Evolutionary conservation across 108 stramenopile genomes (phyloP), one percentile per base, ranked within the genome.

Genomic region (Nitzschia sp.): DNA sequence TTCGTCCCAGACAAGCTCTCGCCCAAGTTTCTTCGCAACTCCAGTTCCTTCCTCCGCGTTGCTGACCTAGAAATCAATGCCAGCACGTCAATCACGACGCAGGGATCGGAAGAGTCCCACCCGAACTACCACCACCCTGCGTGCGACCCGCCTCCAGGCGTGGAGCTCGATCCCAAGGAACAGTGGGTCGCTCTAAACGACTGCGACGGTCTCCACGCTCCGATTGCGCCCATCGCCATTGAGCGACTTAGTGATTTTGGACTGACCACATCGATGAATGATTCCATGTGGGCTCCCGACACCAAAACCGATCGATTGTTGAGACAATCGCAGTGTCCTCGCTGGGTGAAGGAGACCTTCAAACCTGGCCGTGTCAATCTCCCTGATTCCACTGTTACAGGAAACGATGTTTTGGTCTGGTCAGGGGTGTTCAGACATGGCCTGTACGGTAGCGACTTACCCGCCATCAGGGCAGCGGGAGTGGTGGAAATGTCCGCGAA

Each of bases 151-250:
- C 86, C 89, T 25, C 81, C 81, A 33, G 79, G 83, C 2, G 75
- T 88, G 15, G 76, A 66, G 46, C 58, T 58, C 26, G 89, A 88
- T 71, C 78, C 77, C 3, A 77, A 82, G 28, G 89, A 91, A 65
- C 60, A 72, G 41, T 91, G 89, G 89, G 69, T 91, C 22, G 86
- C 85, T 34, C 72, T 91, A 44, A 79, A 81, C 38, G 78, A 85
- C 62, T 78, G 82, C 26, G 75, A 71, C 31, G 85, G 85, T 3
- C 52, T 47, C 25, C 75, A 78, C 29, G 75, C 90, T 17, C 90
- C 90, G 0, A 80, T 91, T 45, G 87, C 87, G 8, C 73, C 80
- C n/a, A 36, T 76, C 11, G 90, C 84, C 1, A 73, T 87, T 44
- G 38, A 69, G 5, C 74, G 84, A 19, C 66, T 91, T 21, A 84